phyloP scores from a whole-genome alignment of 1,284 basidiomycete genomes.

The Cryptococcus amylolentus region DNA sequence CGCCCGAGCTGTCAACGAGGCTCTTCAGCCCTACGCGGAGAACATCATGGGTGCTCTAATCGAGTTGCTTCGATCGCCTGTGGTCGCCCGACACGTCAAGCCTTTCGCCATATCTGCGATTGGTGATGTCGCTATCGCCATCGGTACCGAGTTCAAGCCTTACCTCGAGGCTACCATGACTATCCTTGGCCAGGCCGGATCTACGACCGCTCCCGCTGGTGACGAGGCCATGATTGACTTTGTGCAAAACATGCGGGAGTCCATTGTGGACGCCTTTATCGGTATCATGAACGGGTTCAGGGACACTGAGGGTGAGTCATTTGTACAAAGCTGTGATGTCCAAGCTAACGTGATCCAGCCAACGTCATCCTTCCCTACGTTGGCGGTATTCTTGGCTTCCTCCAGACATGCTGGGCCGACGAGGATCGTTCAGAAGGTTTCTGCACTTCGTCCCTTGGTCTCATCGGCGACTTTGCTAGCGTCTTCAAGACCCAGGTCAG shows the following conservation, averaged over 20 bases:
- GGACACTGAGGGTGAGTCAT: conserved; percentile 61
- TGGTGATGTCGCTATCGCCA: conserved; percentile 93
- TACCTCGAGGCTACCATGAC: conserved; percentile 87
- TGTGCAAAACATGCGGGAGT: conserved; percentile 83
- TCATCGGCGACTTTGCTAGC: conserved; percentile 90
- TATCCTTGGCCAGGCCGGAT: conserved; percentile 85
- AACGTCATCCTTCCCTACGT: conserved; percentile 66
- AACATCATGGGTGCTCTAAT: conserved; percentile 88
- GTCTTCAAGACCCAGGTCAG: conserved; percentile 76
- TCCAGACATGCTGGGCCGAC: conserved; percentile 69
- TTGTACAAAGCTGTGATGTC: conserved; percentile 5
- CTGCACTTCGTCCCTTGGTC: conserved; percentile 71
- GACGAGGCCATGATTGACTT: conserved; percentile 61
- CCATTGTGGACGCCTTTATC: conserved; percentile 94
- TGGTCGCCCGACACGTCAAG: conserved; percentile 91
- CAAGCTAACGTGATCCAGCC: conserved; percentile 7
- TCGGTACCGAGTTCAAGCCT: conserved; percentile 80
- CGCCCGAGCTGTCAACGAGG: conserved; percentile 83
- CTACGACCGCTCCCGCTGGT: conserved; percentile 74
- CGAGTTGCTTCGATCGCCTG: conserved; percentile 86
- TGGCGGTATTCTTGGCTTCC: conserved; percentile 72
- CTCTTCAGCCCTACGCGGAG: conserved; percentile 74
- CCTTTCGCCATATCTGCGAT: conserved; percentile 93
- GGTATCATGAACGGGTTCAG: conserved; percentile 90
- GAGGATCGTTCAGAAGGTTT: conserved; percentile 74